Evolutionary conservation across 257 asterid species (phyloP), one percentile per base, ranked within the genome.

Genomic region (Rehmannia glutinosa): DNA sequence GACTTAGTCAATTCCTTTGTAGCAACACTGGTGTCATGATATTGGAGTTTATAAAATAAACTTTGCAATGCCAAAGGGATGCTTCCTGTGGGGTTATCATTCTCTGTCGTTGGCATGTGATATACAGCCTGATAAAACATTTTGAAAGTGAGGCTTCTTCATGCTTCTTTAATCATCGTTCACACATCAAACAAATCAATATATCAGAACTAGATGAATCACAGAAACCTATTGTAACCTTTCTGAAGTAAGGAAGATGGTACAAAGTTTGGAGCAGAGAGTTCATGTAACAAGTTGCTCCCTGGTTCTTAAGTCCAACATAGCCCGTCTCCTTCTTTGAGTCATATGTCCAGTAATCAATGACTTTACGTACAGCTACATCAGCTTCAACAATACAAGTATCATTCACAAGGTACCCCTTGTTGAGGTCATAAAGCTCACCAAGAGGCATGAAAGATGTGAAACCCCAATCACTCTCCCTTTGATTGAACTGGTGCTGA

Each of bases 51-150:
- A 81, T 94, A 94, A 81, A 94, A 94, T 77, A 94, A 82, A 82
- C 99, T 88, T 77, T 94, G 99, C 49, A 94, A 81, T 16, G 99
- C 99, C 83, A 94, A 87, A 58, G 99, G 97, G 66, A 94, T 94
- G 78, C 97, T 94, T 63, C 97, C 97, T n/a, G 97, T 85, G 36
- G 99, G 99, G 83, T 82, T 85, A 76, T 91, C 99, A 80, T 87
- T 94, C 90, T 94, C 99, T 67, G 99, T 94, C 46, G 99, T 94
- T 45, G 99, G 99, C 99, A 94, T 94, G 68, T 91, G 96, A 79
- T 94, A 94, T 33, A 94, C 99, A 75, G 99, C 99, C 97, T 91
- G 91, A 73, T 41, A 68, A 13, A 69, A 69, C 23, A 73, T 20
- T 57, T 60, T 46, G 43, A 46, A 66, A 63, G 61, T 74, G 66